Evolutionary conservation across 257 asterid genomes (phyloP), one percentile per base, ranked within the genome.

Genomic region (Eucommia ulmoides): DNA sequence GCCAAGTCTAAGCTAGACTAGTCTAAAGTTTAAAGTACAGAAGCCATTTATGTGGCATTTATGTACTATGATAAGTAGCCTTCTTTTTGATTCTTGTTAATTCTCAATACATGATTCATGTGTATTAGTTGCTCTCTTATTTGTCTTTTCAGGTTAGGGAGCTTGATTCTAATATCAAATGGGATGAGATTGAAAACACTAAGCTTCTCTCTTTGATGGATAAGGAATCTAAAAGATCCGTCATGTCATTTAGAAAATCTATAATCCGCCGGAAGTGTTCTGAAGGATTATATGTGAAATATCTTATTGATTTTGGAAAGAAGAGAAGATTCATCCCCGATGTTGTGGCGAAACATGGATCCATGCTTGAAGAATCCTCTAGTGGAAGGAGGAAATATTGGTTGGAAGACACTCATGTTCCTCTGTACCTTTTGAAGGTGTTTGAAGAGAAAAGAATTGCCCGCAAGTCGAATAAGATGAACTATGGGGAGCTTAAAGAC

Each of bases 261-360:
- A 55, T 74, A 61, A 55, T 88, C 65, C 94, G 97, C 38, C 69
- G 59, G 76, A 88, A 84, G 78, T 75, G 79, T 64, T 65, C 74
- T 21, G 87, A 82, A 65, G 88, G 86, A 56, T 52, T 76, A 18
- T 45, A 54, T 11, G 72, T 67, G 56, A 81, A 61, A 64, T 88
- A 88, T 74, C 97, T 88, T 59, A 78, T 88, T 61, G 97, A 88
- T 76, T 88, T 88, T 66, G 97, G 97, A 53, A 88, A 84, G 67
- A 88, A 84, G 67, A 77, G 93, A 70, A 72, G 97, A 68, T 77
- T 77, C 74, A 77, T 88, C 53, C 97, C 97, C 26, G 94, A 88
- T 53, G 55, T 82, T 61, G 95, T 88, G 63, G 53, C 74, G 54
- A 80, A 49, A 65, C 75, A 76, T 61, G 97, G 97, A 41, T 57